Conservation (phyloP, 2,329 filamentous ascomycete species). For the Ceratocystiopsis brevicomis region DNA sequence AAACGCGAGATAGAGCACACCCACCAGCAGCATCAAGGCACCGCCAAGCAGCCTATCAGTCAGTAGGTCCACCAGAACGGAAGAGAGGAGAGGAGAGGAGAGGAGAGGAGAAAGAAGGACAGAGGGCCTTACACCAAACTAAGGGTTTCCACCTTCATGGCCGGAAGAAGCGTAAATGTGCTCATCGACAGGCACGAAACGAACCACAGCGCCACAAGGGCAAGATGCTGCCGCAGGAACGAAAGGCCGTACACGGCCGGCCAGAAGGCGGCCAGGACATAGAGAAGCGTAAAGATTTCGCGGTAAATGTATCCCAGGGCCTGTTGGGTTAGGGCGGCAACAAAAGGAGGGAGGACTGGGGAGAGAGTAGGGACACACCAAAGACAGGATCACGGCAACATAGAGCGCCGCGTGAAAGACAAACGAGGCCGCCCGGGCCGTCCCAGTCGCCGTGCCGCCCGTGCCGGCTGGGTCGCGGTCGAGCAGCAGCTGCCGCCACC, state of each 20-base stretch:
- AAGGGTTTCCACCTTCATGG: conserved; percentile 65
- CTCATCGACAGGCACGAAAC: conserved; percentile 70
- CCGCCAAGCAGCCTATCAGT: conserved; percentile 51
- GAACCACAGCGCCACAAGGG: conserved; percentile 52
- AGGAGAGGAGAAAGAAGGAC: neutral
- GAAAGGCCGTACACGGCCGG: conserved; percentile 52
- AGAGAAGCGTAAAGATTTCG: conserved; percentile 69
- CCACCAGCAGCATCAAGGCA: conserved; percentile 55
- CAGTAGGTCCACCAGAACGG: neutral
- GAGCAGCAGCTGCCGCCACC: conserved; percentile 39
- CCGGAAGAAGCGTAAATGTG: conserved; percentile 72
- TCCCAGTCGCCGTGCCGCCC: conserved; percentile 40
- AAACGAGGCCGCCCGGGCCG: conserved; percentile 29
- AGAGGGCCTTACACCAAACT: conserved; percentile 43
- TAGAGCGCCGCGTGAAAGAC: conserved; percentile 46
- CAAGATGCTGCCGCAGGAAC: conserved; percentile 49
- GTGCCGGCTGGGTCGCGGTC: no score
- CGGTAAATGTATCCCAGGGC: conserved; percentile 84
- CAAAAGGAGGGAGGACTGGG: neutral
- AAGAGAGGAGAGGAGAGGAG: neutral
- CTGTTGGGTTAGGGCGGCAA: conserved; percentile 21
- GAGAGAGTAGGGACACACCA: conserved; percentile 28
- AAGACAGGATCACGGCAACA: conserved; percentile 55
- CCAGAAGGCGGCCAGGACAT: conserved; percentile 59
- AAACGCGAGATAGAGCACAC: conserved; percentile 60